phyloP scores from a whole-genome alignment of 441 rosid genomes.

The Populus hybrid region DNA sequence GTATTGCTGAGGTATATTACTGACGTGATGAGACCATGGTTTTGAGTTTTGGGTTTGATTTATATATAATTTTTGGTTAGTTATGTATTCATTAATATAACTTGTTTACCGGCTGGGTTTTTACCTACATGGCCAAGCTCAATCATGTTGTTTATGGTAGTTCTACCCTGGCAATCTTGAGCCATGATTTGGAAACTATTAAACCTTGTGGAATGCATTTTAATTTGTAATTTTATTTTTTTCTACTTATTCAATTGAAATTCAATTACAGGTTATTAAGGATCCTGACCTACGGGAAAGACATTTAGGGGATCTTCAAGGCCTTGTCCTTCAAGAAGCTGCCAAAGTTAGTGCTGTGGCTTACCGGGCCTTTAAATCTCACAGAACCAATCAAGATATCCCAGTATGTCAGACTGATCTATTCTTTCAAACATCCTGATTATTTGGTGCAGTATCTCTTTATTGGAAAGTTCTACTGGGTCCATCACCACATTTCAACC shows the following conservation, averaged over 20 bases:
- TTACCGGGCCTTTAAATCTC: slow-evolving; percentile 55
- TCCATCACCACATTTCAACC: not conserved
- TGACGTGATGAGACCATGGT: not conserved
- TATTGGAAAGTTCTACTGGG: not conserved
- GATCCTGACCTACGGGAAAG: slow-evolving; percentile 68
- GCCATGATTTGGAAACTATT: not conserved
- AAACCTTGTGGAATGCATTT: not conserved
- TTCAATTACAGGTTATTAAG: slow-evolving; percentile 52
- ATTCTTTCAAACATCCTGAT: not conserved
- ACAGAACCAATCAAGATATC: slow-evolving; percentile 53
- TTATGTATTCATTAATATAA: not conserved
- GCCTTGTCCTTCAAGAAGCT: slow-evolving; percentile 54
- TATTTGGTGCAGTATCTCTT: slow-evolving; percentile 1
- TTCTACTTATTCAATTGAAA: not conserved
- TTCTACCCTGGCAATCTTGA: not conserved
- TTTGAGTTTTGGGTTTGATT: not conserved
- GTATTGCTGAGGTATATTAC: slow-evolving; percentile 45
- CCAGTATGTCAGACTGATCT: slow-evolving; percentile 47
- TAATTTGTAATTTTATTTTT: not conserved
- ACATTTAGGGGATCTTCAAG: slow-evolving; percentile 83
- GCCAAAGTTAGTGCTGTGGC: slow-evolving; percentile 45
- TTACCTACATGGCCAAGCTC: not conserved
- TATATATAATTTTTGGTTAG: not conserved
- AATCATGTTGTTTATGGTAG: not conserved
- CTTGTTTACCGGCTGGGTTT: not conserved